A percentile compares a stretch with the other conserved stretches of the same genome.
Conservation (phyloP, 768 basidiomycete genomes). For the Cystofilobasidium ferigula region DNA sequence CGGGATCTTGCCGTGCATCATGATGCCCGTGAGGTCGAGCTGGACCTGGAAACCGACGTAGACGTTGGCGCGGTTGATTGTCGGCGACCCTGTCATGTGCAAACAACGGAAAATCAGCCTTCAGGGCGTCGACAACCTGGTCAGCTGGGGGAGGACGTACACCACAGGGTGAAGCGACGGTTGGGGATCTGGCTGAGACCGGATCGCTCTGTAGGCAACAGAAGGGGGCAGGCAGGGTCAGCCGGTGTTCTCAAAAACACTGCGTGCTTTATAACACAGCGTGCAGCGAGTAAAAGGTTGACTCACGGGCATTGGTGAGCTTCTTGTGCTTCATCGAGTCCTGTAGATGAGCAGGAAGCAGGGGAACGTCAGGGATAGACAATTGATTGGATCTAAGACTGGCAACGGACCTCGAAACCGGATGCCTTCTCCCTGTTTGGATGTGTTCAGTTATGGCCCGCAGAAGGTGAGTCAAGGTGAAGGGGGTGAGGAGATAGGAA, state of each 20-base stretch:
- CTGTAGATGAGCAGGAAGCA: no score
- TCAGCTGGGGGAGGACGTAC: neutral
- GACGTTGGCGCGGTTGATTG: conserved; percentile 97
- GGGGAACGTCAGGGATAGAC: no score
- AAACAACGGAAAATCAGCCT: neutral
- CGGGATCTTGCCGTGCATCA: conserved; percentile 96
- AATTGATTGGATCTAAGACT: no score
- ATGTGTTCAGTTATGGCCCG: no score
- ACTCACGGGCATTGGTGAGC: conserved; percentile 9
- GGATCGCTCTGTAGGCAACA: conserved; percentile 48
- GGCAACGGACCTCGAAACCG: conserved; percentile 88
- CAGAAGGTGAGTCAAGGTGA: neutral
- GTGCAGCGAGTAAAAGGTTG: no score
- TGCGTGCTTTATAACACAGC: no score
- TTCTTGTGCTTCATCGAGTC: conserved; percentile 43
- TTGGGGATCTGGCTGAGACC: conserved; percentile 45
- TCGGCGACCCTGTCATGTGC: conserved; percentile 62
- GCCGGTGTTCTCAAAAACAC: conserved; percentile 63
- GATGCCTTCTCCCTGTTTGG: conserved; percentile 50
- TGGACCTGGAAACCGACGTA: conserved; percentile 99
- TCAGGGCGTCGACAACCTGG: no score
- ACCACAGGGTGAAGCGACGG: conserved; percentile 52
- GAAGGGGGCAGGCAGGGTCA: conserved; percentile 41
- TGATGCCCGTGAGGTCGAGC: conserved; percentile 91
- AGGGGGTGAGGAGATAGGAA: neutral